Percentiles rank a stretch among this genome's conserved stretches.
Conservation (phyloP, 1,139 yeast genomes). For the Pichia sp. region DNA sequence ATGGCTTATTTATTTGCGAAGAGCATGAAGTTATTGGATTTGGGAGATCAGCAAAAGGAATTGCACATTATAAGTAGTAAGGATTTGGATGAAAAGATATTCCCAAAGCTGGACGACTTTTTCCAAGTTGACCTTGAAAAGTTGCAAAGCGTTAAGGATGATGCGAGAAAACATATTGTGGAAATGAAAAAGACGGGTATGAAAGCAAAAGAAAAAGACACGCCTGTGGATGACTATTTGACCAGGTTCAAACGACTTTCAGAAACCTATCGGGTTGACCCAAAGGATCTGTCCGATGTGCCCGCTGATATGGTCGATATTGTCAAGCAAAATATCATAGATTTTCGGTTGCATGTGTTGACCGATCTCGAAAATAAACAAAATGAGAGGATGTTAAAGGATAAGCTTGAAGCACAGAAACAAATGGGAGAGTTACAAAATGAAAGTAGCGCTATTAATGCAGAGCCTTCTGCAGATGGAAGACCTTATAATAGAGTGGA, state of each 20-base stretch:
- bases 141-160: background rate
- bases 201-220: background rate
- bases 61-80: background rate
- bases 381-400: constrained; percentile 49
- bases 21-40: constrained; percentile 11
- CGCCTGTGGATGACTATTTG: constrained; percentile 18
- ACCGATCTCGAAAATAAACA: constrained; percentile 50
- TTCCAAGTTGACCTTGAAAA: background rate
- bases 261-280: constrained; percentile 52
- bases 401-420: constrained; percentile 47
- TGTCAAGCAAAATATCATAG: constrained; percentile 54
- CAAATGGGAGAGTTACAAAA: background rate
- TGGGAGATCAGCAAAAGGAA: background rate
- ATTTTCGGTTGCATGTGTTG: constrained; percentile 58
- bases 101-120: constrained; percentile 3
- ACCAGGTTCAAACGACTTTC: constrained; percentile 17
- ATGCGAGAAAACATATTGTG: background rate
- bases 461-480: background rate
- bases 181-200: constrained; percentile 4
- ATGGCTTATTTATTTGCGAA: constrained; percentile 23
- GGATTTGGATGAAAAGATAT: background rate
- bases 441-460: background rate
- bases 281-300: constrained; percentile 58
- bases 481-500: background rate
- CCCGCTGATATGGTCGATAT: constrained; percentile 56